phyloP scores from a whole-genome alignment of 768 basidiomycete species.

The Butyriboletus loyo region DNA sequence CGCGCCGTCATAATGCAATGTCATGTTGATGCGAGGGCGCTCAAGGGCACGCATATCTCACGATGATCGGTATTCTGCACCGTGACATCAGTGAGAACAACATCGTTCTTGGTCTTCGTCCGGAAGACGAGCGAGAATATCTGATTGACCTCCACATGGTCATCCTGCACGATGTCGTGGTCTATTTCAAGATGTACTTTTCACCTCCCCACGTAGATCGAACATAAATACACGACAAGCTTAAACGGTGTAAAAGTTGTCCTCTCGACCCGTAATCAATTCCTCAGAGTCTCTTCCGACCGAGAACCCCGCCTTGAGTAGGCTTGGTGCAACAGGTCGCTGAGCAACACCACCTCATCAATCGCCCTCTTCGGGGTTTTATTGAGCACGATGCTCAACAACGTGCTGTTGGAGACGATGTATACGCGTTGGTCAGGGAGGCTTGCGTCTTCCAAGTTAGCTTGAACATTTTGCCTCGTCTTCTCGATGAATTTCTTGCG shows the following conservation, averaged over 20 bases:
- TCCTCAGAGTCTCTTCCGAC: too few relatives aligned
- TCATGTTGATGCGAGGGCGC: background rate
- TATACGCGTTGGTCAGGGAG: constrained; percentile 26
- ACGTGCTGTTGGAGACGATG: constrained; percentile 20
- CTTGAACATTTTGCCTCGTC: constrained; percentile 19
- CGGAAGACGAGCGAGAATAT: background rate
- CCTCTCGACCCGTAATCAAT: background rate
- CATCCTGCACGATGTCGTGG: background rate
- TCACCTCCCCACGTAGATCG: background rate
- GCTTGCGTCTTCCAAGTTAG: constrained; percentile 17
- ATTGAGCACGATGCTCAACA: constrained; percentile 11
- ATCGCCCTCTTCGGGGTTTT: constrained; percentile 12
- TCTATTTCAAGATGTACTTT: background rate
- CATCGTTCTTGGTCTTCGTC: constrained; percentile 24
- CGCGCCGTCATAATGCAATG: background rate
- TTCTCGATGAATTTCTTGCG: constrained; percentile 20
- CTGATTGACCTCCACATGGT: constrained; percentile 15
- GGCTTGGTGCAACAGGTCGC: background rate
- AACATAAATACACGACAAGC: too few relatives aligned
- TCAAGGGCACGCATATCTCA: constrained; percentile 17
- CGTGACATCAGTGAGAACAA: constrained; percentile 31
- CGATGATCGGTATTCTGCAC: constrained; percentile 15
- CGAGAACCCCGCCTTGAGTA: background rate
- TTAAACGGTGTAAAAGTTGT: background rate
- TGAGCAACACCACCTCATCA: constrained; percentile 4